Evolutionary conservation across 495 filamentous ascomycete species (phyloP).

Genomic region (Oidiodendron maius): DNA sequence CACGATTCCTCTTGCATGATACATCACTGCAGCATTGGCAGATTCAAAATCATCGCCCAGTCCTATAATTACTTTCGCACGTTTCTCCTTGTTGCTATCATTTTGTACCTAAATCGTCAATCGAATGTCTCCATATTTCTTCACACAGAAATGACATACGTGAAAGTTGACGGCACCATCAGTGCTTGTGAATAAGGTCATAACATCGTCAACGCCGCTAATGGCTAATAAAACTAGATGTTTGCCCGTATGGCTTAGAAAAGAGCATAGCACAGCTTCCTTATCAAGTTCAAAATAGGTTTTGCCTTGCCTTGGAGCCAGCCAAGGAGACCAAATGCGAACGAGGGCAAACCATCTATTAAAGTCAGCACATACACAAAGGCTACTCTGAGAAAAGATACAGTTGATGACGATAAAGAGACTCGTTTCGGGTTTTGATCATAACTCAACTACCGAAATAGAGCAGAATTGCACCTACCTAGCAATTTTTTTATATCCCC

Average conservation of each 20-base stretch:
- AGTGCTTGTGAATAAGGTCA: constrained; percentile 63
- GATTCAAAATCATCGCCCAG: constrained; percentile 70
- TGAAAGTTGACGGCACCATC: constrained; percentile 62
- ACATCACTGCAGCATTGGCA: constrained; percentile 75
- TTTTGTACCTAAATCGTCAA: constrained; percentile 56
- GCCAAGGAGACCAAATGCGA: constrained; percentile 76
- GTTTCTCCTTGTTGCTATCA: constrained; percentile 49
- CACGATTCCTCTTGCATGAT: constrained; percentile 72
- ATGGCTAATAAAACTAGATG: constrained; percentile 80
- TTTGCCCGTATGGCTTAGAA: constrained; percentile 65
- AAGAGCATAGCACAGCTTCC: constrained; percentile 76
- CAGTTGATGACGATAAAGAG: not conserved
- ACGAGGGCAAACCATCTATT: constrained; percentile 71
- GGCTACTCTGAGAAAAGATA: no score
- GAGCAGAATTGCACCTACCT: constrained; percentile 17
- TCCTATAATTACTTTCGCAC: constrained; percentile 63
- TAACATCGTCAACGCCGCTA: constrained; percentile 67
- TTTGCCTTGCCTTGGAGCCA: constrained; percentile 80
- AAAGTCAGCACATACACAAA: constrained; percentile 17
- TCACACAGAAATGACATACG: constrained; percentile 35
- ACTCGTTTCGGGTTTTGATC: not conserved
- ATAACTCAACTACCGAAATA: constrained; percentile 20
- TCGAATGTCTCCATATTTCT: no score
- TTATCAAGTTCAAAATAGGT: constrained; percentile 58
- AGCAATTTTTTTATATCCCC: constrained; percentile 31